Conservation (phyloP, 768 basidiomycete genomes). For the Mycena vulgaris region DNA sequence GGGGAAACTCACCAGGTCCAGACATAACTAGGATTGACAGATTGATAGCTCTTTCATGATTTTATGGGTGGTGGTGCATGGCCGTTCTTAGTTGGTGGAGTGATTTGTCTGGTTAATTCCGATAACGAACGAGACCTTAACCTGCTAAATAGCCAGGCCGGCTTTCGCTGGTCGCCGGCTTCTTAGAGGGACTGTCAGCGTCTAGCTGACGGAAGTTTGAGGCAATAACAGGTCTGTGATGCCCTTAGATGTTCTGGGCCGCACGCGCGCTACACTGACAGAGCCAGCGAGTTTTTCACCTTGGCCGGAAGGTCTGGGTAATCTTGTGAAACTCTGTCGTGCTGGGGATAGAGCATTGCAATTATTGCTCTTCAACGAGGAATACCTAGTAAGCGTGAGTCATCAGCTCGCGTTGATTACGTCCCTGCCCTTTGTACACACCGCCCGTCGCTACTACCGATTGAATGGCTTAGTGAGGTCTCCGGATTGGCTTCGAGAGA, state of each 20-base stretch:
- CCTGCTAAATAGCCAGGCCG: constrained; percentile 91
- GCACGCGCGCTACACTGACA: constrained; percentile 92
- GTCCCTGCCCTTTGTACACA: constrained; percentile 94
- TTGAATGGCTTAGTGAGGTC: constrained; percentile 94
- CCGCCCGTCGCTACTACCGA: constrained; percentile 93
- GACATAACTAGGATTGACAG: constrained; percentile 85
- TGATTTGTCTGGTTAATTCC: constrained; percentile 98
- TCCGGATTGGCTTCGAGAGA: no score
- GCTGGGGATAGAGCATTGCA: constrained; percentile 93
- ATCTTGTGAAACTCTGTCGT: constrained; percentile 86
- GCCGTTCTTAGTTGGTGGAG: constrained; percentile 92
- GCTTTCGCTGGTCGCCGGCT: constrained; percentile 82
- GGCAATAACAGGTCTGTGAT: constrained; percentile 95
- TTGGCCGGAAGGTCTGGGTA: constrained; percentile 84
- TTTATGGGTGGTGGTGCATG: constrained; percentile 91
- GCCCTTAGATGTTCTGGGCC: constrained; percentile 75
- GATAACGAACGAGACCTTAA: constrained; percentile 96
- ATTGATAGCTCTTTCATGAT: constrained; percentile 90
- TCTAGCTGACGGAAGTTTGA: constrained; percentile 89
- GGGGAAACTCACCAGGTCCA: constrained; percentile 87
- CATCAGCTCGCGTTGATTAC: constrained; percentile 92
- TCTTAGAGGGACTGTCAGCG: constrained; percentile 90
- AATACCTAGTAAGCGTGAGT: constrained; percentile 92
- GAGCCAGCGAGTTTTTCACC: constrained; percentile 87
- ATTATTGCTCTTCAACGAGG: constrained; percentile 94